phyloP scores from a whole-genome alignment of 805 yeast genomes.

The Lipomyces lipofer region DNA sequence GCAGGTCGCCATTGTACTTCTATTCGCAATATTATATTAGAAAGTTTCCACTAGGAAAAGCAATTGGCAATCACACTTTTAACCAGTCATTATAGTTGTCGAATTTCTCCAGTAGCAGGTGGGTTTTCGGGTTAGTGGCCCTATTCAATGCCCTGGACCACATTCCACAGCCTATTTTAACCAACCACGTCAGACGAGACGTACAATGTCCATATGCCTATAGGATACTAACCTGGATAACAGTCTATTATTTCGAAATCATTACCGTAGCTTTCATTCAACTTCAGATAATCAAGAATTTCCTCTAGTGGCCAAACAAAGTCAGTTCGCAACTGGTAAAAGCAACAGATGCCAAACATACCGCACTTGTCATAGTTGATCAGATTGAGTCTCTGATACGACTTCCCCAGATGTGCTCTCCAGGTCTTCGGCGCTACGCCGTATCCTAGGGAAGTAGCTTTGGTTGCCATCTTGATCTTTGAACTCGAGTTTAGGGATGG shows the following conservation, averaged over 20 bases:
- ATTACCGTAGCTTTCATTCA: conserved; percentile 42
- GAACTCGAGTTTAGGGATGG: too few relatives aligned
- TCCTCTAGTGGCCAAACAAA: conserved; percentile 27
- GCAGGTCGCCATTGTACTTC: conserved; percentile 16
- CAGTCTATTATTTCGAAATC: conserved; percentile 40
- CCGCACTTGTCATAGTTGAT: conserved; percentile 34
- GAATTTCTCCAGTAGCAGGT: conserved; percentile 61
- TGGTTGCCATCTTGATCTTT: too few relatives aligned
- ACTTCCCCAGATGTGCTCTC: background rate
- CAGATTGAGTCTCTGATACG: conserved; percentile 30
- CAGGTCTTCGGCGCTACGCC: background rate
- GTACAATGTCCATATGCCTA: too few relatives aligned
- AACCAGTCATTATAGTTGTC: conserved; percentile 36
- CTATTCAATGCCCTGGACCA: conserved; percentile 65
- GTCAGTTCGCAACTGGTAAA: conserved; percentile 33
- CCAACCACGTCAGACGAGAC: background rate
- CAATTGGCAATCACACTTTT: too few relatives aligned
- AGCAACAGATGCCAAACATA: background rate
- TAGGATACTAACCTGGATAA: conserved; percentile 34
- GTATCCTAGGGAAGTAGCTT: too few relatives aligned
- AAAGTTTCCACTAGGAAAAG: too few relatives aligned
- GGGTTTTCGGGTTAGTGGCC: conserved; percentile 59
- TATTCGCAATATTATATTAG: conserved; percentile 8
- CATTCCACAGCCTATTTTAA: conserved; percentile 50
- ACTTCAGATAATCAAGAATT: conserved; percentile 51